These are phyloP conservation scores for Claviceps capensis DNA, from an alignment of 2,329 filamentous ascomycete species.

Conservation along the genomic window DNA sequence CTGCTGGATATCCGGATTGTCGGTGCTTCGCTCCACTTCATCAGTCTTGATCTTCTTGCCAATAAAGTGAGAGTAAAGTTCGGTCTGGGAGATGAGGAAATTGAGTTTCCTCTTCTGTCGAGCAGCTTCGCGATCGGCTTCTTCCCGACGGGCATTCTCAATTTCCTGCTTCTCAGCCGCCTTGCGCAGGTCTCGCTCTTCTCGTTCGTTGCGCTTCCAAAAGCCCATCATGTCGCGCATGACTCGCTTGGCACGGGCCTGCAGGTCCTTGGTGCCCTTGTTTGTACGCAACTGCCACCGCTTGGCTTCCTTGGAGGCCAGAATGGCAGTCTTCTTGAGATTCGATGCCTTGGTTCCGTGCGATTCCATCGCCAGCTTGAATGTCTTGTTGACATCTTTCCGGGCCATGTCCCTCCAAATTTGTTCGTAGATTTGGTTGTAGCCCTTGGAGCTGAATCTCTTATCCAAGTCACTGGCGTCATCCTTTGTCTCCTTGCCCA, in stretches of 20 bases:
- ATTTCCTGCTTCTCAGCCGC: conserved; percentile 91
- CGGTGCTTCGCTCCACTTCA: conserved; percentile 81
- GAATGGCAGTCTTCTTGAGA: conserved; percentile 88
- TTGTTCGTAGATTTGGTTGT: conserved; percentile 93
- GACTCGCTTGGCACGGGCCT: conserved; percentile 89
- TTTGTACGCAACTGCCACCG: conserved; percentile 96
- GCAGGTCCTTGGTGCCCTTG: conserved; percentile 95
- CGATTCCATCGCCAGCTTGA: conserved; percentile 74
- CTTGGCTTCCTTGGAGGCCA: conserved; percentile 93
- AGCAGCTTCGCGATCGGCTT: conserved; percentile 94
- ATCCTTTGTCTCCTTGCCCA: conserved; percentile 38
- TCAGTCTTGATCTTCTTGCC: conserved; percentile 98
- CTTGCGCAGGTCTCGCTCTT: conserved; percentile 88
- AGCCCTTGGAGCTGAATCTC: conserved; percentile 76
- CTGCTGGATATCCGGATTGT: conserved; percentile 58
- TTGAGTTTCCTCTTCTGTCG: conserved; percentile 98
- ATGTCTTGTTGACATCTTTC: conserved; percentile 88
- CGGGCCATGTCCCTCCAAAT: conserved; percentile 92
- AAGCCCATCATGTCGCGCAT: conserved; percentile 99
- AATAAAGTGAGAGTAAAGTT: conserved; percentile 98
- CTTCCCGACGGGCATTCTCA: conserved; percentile 90
- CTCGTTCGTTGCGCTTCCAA: conserved; percentile 97
- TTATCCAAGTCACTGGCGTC: conserved; percentile 42
- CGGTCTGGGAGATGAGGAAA: conserved; percentile 97
- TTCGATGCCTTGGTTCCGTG: conserved; percentile 85